Evolutionary conservation across 2,329 filamentous ascomycete species (phyloP), one percentile per base, ranked within the genome.

Genomic region (Myriosclerotinia scirpicola): DNA sequence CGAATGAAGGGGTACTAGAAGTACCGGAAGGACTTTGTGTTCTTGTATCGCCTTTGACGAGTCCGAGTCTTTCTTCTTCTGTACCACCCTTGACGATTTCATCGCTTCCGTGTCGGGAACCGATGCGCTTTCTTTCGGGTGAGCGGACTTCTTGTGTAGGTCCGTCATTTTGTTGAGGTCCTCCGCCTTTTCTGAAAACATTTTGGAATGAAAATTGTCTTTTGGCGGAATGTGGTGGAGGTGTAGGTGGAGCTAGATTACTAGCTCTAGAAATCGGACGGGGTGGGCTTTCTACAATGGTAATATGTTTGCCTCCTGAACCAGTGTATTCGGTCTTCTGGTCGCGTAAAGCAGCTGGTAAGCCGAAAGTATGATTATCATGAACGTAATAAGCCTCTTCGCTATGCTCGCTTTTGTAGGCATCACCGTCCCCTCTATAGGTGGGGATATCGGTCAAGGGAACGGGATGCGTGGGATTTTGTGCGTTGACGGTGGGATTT

Each of bases 131-230:
- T 64, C 73, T 76, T 70, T 72, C 75, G 70, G 77, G 75, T 76
- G 76, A 76, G 73, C 65, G 74, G 70, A 68, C 70, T 74, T 67
- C 75, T 54, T 69, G 68, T 17, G 44, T 22, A 11, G 63, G 46
- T 48, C 69, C 72, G 17, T 72, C 71, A 26, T 63, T 44, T 59
- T 55, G 60, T 52, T 64, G 65, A 30, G 67, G 58, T 1, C 61
- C 53, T 50, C 67, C 65, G 1, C 68, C 68, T 65, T 73, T 74
- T 42, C 71, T 54, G 55, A 97, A 95, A 63, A 97, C 87, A 71
- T 90, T 92, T 71, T 93, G 90, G 82, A 98, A 98, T 22, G 91
- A 96, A 79, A 98, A 99, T 75, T 97, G 92, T 68, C 94, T 85
- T 71, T 82, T 85, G 14, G 90, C 86, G 40, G 81, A 80, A 65